Base-by-base conservation (phyloP, 805 yeast species). In the Saccharomycopsis olivae region DNA sequence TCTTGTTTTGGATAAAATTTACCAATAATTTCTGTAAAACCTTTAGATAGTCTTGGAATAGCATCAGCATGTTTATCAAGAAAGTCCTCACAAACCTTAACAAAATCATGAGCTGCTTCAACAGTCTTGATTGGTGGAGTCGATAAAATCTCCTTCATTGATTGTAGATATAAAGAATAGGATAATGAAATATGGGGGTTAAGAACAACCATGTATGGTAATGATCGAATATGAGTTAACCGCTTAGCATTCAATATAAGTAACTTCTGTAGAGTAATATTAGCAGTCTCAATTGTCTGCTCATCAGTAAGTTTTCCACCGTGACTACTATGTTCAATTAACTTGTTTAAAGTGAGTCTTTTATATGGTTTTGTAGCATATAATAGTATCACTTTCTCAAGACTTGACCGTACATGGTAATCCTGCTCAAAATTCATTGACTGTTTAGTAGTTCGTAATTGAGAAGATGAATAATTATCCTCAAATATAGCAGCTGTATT, bases 161-260 rank as follows among this genome's bases (percentile, higher is more conserved):
- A 78, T 42, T 74, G 66, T 47, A 85, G 62, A 60, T 89, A 89
- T 35, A 78, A 60, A 50, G 73, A 68, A 62, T 86, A 85, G 17
- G 83, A 78, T 50, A 73, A 74, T 9, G 89, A 80, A 38, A 89
- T 78, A 51, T 84, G 75, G 4, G 96, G 96, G 55, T 89, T 89
- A 46, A 89, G 59, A 41, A 87, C 79, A 35, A 80, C 86, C 49
- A 88, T 69, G 56, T 86, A 89, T 0, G 96, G 96, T 40, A 89
- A 61, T 33, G 69, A 64, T 47, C 89, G 70, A 48, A 89, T 74
- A 21, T 78, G 79, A 24, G 69, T 67, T 14, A 87, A 57, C 47
- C 96, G 65, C 39, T 78, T 73, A 5, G 94, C 84, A 40, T 86
- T 76, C 49, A 73, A 68, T 1, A 74, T 68, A 17, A 81, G 55